These are phyloP conservation scores for Phytophthora sp. DNA, from an alignment of 352 stramenopile species.

Conservation along the genomic window DNA sequence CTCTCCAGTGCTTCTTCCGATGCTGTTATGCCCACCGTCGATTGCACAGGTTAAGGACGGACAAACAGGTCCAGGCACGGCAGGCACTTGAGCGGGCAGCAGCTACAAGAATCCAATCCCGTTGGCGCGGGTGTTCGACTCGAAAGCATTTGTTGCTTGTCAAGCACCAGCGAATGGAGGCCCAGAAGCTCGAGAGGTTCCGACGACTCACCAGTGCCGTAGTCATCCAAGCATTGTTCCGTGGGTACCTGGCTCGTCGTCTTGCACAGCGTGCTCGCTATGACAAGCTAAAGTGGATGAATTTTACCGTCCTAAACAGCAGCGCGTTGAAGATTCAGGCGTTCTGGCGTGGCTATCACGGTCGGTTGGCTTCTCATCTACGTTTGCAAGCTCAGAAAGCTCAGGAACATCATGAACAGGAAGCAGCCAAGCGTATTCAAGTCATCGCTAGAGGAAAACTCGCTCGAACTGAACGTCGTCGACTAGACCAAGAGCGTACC, in stretches of 20 bases:
- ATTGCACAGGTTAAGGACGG: constrained; percentile 42
- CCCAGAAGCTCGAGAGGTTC: constrained; percentile 45
- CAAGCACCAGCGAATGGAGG: constrained; percentile 36
- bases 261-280: constrained; percentile 52
- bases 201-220: constrained; percentile 52
- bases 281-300: constrained; percentile 77
- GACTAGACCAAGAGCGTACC: constrained; percentile 35
- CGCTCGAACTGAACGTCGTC: constrained; percentile 41
- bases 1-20: constrained; percentile 65
- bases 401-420: constrained; percentile 58
- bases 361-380: constrained; percentile 63
- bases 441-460: constrained; percentile 58
- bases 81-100: constrained; percentile 38
- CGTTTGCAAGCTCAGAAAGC: constrained; percentile 54
- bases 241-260: constrained; percentile 64
- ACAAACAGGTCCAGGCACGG: constrained; percentile 43
- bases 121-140: constrained; percentile 46
- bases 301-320: constrained; percentile 61
- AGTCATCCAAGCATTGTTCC: constrained; percentile 67
- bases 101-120: constrained; percentile 56
- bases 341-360: constrained; percentile 78
- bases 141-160: constrained; percentile 44
- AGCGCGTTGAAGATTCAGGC: constrained; percentile 79
- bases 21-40: constrained; percentile 44
- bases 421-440: constrained; percentile 72